These are phyloP conservation scores for Colletotrichum siamense DNA, from an alignment of 2,329 filamentous ascomycete genomes.

Conservation along the genomic window DNA sequence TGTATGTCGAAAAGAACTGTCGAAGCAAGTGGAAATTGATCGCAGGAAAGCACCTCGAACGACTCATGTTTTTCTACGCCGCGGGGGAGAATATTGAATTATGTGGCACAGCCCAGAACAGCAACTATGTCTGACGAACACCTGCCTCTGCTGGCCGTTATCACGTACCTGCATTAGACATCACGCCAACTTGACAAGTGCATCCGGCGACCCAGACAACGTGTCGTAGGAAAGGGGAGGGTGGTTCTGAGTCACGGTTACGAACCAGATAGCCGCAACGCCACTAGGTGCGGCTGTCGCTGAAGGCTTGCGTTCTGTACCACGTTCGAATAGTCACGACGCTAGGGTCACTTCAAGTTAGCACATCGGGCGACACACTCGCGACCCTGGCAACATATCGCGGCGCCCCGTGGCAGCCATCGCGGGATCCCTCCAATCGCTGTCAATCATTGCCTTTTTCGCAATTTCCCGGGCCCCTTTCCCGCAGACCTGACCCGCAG, in stretches of 20 bases:
- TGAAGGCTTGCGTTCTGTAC: not conserved
- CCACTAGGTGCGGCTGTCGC: not conserved
- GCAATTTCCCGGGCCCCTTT: conserved; percentile 19
- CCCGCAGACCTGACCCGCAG: not conserved
- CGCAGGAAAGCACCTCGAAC: not conserved
- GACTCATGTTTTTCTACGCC: not conserved
- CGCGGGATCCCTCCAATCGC: conserved; percentile 16
- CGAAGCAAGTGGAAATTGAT: not conserved
- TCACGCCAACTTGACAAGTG: not conserved
- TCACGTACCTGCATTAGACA: not conserved
- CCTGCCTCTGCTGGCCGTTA: not conserved
- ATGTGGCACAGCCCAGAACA: not conserved
- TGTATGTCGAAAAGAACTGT: not conserved
- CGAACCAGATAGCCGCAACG: not conserved
- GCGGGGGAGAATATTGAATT: not conserved
- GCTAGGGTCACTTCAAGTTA: not conserved
- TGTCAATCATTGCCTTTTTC: conserved; percentile 8
- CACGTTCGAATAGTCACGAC: not conserved
- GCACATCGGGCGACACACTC: not conserved
- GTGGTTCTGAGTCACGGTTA: not conserved
- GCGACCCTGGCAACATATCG: not conserved
- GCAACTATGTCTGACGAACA: not conserved
- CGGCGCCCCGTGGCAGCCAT: conserved; percentile 4
- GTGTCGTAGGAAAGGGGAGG: not conserved
- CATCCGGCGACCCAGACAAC: not conserved